phyloP scores from a whole-genome alignment of 768 basidiomycete species.

The Termitomyces sp. region DNA sequence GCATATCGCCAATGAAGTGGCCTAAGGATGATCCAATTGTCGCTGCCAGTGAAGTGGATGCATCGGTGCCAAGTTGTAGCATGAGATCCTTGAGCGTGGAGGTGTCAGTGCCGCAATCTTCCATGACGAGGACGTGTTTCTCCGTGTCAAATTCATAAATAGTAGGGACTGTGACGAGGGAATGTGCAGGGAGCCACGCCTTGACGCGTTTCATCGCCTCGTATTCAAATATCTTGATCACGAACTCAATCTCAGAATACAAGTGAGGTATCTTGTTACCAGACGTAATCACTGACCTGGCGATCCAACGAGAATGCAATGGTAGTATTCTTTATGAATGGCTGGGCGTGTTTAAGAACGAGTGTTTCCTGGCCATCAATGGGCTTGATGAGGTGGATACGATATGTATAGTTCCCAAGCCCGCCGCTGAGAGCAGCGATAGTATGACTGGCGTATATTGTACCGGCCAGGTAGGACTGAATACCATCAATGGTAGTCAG shows the following conservation, averaged over 20 bases:
- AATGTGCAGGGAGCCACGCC: constrained; percentile 26
- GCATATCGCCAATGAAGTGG: constrained; percentile 46
- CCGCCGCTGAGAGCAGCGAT: constrained; percentile 46
- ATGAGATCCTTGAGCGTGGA: constrained; percentile 37
- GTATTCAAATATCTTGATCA: constrained; percentile 31
- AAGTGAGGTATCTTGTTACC: neutral
- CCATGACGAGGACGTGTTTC: constrained; percentile 52
- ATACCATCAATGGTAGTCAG: constrained; percentile 29
- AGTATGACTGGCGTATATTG: constrained; percentile 37
- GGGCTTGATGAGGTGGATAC: constrained; percentile 36
- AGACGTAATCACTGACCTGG: constrained; percentile 36
- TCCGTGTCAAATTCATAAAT: constrained; percentile 46
- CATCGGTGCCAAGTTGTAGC: constrained; percentile 25
- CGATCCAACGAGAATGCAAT: constrained; percentile 36
- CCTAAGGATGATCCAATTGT: constrained; percentile 51
- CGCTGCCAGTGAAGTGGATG: constrained; percentile 12
- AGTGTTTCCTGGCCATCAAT: constrained; percentile 39
- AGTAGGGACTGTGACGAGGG: constrained; percentile 41
- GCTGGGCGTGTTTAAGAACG: constrained; percentile 48
- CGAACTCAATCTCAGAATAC: neutral
- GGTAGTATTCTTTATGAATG: constrained; percentile 17
- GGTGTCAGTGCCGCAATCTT: constrained; percentile 44
- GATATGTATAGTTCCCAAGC: constrained; percentile 49
- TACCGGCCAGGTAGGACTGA: constrained; percentile 37
- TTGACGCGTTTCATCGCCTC: constrained; percentile 43